Evolutionary conservation across 257 asterid genomes (phyloP).

Genomic region (Scutellaria barbata): DNA sequence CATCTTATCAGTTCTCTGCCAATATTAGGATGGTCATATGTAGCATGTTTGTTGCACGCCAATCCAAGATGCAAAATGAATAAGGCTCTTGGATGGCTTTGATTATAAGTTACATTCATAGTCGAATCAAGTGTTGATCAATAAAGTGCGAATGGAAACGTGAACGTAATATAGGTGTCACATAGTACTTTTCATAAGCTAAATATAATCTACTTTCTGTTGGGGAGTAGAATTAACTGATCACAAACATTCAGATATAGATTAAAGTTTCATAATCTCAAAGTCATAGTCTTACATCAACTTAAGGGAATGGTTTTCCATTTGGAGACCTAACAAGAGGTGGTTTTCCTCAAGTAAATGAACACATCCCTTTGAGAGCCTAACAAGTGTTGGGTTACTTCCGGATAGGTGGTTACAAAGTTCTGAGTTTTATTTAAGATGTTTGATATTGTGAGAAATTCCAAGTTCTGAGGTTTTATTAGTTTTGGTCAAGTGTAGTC

Average conservation of each 20-base stretch:
- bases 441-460: not conserved
- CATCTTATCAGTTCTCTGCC: constrained; percentile 11
- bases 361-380: no score
- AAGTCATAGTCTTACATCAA: not conserved
- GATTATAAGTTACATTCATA: not conserved
- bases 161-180: not conserved
- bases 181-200: not conserved
- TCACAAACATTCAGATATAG: not conserved
- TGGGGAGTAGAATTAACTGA: not conserved
- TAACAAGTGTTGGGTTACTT: no score
- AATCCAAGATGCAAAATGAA: constrained; percentile 1
- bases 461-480: not conserved
- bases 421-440: not conserved
- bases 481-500: not conserved
- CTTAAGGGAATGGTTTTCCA: not conserved
- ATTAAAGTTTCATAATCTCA: not conserved
- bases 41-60: not conserved
- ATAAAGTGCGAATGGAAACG: not conserved
- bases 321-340: not conserved
- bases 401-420: not conserved
- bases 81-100: constrained; percentile 11
- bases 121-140: not conserved
- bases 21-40: not conserved
- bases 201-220: not conserved
- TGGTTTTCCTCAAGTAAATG: no score